Conservation (phyloP, 2,329 filamentous ascomycete species). For the Fusarium haematococcum region DNA sequence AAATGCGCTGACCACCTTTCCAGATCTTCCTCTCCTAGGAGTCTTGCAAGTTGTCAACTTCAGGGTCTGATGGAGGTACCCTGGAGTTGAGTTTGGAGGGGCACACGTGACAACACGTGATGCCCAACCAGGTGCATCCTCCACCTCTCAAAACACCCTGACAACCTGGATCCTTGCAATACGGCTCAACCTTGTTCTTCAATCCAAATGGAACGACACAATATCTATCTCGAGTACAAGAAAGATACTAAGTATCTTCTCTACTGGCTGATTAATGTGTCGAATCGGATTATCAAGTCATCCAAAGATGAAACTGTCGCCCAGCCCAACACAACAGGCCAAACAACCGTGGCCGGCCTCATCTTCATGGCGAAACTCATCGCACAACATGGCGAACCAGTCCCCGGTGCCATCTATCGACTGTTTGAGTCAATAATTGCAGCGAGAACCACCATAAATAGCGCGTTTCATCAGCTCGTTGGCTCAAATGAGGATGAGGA, state of each 20-base stretch:
- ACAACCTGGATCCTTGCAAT: conserved; percentile 50
- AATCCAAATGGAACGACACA: conserved; percentile 52
- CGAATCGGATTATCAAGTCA: conserved; percentile 51
- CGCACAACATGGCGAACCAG: conserved; percentile 46
- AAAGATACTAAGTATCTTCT: conserved; percentile 51
- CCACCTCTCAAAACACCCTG: not conserved
- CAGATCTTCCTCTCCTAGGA: not conserved
- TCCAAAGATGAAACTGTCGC: conserved; percentile 22
- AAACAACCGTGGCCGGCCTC: conserved; percentile 52
- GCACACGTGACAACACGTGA: not conserved
- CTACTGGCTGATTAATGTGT: conserved; percentile 55
- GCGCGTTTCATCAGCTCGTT: conserved; percentile 49
- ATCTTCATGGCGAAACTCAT: conserved; percentile 56
- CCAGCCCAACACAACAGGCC: conserved; percentile 51
- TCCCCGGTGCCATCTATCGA: conserved; percentile 50
- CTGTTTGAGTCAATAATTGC: conserved; percentile 55
- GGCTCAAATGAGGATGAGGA: conserved; percentile 49
- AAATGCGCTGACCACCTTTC: not conserved
- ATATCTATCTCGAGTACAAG: conserved; percentile 54
- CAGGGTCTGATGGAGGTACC: not conserved
- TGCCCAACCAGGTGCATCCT: not conserved
- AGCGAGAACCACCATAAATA: conserved; percentile 46
- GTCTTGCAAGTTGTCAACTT: not conserved
- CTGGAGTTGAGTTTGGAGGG: not conserved
- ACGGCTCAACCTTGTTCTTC: not conserved